These are phyloP conservation scores for Neurospora africana DNA, from an alignment of 495 filamentous ascomycete genomes.

Conservation along the genomic window DNA sequence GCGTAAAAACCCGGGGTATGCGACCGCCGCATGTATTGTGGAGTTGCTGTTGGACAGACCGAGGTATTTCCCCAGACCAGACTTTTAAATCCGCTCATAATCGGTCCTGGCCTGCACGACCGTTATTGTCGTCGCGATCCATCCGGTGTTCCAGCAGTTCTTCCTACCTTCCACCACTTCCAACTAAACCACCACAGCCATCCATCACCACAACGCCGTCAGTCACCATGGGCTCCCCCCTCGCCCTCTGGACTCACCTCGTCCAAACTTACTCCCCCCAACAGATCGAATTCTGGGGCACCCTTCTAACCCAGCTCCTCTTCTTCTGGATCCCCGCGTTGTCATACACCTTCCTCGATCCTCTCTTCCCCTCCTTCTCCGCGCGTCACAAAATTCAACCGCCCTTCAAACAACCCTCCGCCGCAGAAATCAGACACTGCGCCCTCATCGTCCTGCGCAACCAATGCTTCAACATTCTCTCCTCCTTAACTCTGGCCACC, in stretches of 20 bases:
- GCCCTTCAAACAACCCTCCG: slow-evolving; percentile 37
- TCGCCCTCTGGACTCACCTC: slow-evolving; percentile 11
- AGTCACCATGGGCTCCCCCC: not conserved
- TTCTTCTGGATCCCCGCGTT: slow-evolving; percentile 43
- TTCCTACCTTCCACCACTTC: not conserved
- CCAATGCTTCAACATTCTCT: slow-evolving; percentile 31
- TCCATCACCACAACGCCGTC: not conserved
- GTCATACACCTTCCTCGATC: slow-evolving; percentile 33
- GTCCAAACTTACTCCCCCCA: slow-evolving; percentile 9
- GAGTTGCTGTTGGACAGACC: not conserved
- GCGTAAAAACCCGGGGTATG: not conserved
- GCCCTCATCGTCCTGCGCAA: slow-evolving; percentile 34
- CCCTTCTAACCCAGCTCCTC: slow-evolving; percentile 33
- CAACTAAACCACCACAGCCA: not conserved
- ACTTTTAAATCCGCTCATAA: not conserved
- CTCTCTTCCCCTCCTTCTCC: slow-evolving; percentile 35
- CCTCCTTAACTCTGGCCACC: slow-evolving; percentile 27
- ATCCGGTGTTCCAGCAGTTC: not conserved
- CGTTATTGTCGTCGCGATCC: not conserved
- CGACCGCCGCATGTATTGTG: not conserved
- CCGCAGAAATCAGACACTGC: slow-evolving; percentile 36
- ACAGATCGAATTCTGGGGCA: slow-evolving; percentile 33
- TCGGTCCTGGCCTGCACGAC: not conserved
- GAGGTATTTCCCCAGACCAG: not conserved
- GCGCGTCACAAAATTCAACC: slow-evolving; percentile 47